Percentiles rank a stretch among this genome's conserved stretches.
These are phyloP conservation scores for Aspergillus sp. DNA, from an alignment of 2,329 filamentous ascomycete species.

Conservation along the genomic window DNA sequence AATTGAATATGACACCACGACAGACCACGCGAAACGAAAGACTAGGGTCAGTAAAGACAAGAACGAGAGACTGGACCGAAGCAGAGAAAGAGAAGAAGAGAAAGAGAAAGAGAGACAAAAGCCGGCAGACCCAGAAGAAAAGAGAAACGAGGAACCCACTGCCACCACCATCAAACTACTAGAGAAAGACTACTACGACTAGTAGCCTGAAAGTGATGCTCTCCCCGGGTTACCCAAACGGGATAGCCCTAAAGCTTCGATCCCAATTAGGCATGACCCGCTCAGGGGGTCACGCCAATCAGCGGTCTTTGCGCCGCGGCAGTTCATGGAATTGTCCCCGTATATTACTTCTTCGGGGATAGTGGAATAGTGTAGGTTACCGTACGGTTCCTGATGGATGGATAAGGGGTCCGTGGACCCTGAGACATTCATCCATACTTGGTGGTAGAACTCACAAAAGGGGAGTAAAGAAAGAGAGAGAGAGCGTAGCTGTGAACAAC, in stretches of 20 bases:
- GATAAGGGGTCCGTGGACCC: background rate
- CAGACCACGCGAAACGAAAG: conserved; percentile 19
- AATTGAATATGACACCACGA: background rate
- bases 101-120: conserved; percentile 2
- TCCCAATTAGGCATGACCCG: background rate
- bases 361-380: too few species aligned
- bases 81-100: conserved; percentile 2
- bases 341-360: background rate
- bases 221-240: background rate
- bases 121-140: conserved; percentile 3
- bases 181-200: background rate
- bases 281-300: conserved; percentile 18
- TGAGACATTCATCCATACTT: background rate
- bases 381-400: too few species aligned
- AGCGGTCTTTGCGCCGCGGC: conserved; percentile 9
- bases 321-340: conserved; percentile 20
- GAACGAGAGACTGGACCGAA: conserved; percentile 26
- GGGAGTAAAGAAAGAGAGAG: too few species aligned
- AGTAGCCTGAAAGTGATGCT: background rate
- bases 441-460: too few species aligned
- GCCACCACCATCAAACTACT: background rate
- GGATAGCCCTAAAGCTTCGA: background rate
- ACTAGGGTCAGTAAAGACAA: conserved; percentile 24
- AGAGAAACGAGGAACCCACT: background rate
- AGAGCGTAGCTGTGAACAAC: too few species aligned